Evolutionary conservation across 805 yeast species (phyloP).

Genomic region (Cyberlindnera lachancei): DNA sequence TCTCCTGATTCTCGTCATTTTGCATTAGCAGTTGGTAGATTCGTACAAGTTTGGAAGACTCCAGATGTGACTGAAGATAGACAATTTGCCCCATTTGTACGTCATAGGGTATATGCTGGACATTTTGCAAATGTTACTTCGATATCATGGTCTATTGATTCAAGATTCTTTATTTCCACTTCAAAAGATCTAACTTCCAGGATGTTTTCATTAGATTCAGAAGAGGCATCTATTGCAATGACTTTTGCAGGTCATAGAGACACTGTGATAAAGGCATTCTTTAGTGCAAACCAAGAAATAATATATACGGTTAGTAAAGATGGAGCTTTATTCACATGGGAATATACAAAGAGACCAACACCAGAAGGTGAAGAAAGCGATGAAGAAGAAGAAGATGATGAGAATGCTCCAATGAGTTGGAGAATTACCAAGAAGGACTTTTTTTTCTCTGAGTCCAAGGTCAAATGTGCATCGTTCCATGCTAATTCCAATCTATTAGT

Average conservation of each 20-base stretch:
- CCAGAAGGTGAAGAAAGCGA: slow-evolving; percentile 38
- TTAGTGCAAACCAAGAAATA: slow-evolving; percentile 78
- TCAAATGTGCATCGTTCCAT: slow-evolving; percentile 82
- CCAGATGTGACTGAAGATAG: slow-evolving; percentile 76
- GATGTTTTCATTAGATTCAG: slow-evolving; percentile 67
- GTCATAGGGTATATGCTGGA: slow-evolving; percentile 86
- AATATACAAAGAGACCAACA: slow-evolving; percentile 55
- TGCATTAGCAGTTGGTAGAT: slow-evolving; percentile 78
- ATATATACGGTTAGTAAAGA: slow-evolving; percentile 90
- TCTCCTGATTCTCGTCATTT: slow-evolving; percentile 84
- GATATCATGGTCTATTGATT: slow-evolving; percentile 84
- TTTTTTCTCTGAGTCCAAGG: slow-evolving; percentile 57
- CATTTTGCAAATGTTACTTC: slow-evolving; percentile 79
- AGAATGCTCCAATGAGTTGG: slow-evolving; percentile 55
- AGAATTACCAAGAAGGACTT: slow-evolving; percentile 73
- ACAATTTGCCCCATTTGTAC: slow-evolving; percentile 93
- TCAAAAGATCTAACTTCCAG: slow-evolving; percentile 88
- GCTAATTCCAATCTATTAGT: slow-evolving; percentile 62
- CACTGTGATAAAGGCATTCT: slow-evolving; percentile 79
- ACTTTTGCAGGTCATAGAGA: slow-evolving; percentile 91
- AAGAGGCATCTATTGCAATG: slow-evolving; percentile 70
- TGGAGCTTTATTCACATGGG: slow-evolving; percentile 93
- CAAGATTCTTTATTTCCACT: slow-evolving; percentile 78
- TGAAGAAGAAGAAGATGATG: slow-evolving; percentile 32
- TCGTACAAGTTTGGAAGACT: slow-evolving; percentile 89